Evolutionary conservation across 345 rosid genomes (phyloP).

Genomic region (Populus pruinosa): DNA sequence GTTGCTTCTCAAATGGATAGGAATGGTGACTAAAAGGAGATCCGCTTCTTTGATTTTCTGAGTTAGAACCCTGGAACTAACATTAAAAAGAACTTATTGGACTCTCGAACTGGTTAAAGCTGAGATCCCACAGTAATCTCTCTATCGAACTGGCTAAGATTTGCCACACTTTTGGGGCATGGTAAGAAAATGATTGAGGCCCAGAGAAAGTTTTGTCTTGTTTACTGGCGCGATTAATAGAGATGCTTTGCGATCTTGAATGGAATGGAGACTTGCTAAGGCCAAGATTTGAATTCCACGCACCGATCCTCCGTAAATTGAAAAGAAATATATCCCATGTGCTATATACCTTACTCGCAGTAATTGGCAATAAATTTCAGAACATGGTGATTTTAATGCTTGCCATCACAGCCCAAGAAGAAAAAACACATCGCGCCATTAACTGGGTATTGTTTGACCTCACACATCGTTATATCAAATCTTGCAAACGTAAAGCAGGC

Average conservation of each 20-base stretch:
- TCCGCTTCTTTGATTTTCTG: background rate
- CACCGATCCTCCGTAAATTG: background rate
- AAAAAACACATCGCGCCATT: no score
- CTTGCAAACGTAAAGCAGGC: no score
- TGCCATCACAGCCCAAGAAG: background rate
- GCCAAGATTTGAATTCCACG: background rate
- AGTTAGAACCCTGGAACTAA: no score
- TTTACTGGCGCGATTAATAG: no score
- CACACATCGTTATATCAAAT: no score
- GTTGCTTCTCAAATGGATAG: no score
- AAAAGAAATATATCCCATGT: background rate
- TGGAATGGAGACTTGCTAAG: background rate
- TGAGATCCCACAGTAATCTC: no score
- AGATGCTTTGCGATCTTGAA: slow-evolving; percentile 1
- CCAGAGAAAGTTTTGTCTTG: no score
- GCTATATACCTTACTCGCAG: background rate
- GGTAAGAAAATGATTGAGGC: no score
- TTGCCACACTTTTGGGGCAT: no score
- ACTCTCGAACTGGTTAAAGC: background rate
- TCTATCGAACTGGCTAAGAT: no score
- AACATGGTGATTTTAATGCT: slow-evolving; percentile 1
- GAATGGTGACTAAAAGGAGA: no score
- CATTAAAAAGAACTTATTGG: background rate
- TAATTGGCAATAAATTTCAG: background rate
- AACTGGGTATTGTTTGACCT: background rate